A percentile compares a stretch with the other conserved stretches of the same genome.
These are phyloP conservation scores for Tricholoma saponaceum DNA, from an alignment of 768 basidiomycete genomes.

Conservation along the genomic window DNA sequence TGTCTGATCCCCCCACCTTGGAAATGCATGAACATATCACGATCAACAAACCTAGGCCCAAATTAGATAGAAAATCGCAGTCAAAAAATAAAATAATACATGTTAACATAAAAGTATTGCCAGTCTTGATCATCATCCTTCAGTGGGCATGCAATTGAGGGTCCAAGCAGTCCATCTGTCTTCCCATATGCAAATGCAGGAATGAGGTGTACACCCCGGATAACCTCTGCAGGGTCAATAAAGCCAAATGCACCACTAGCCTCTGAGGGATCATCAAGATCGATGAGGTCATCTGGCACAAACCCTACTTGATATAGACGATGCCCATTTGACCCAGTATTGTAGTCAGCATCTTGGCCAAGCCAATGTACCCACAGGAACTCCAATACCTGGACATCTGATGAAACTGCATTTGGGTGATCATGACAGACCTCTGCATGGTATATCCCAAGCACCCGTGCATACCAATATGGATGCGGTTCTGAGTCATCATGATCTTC, in stretches of 20 bases:
- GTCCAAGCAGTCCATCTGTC: not conserved
- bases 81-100: not conserved
- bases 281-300: constrained; percentile 14
- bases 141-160: not conserved
- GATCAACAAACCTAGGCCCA: not conserved
- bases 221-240: constrained; percentile 33
- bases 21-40: not conserved
- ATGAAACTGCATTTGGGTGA: constrained; percentile 2
- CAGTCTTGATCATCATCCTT: not conserved
- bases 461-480: constrained; percentile 22
- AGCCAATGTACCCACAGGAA: constrained; percentile 42
- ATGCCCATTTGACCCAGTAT: constrained; percentile 20
- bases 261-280: not conserved
- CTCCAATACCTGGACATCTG: constrained; percentile 21
- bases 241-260: constrained; percentile 38
- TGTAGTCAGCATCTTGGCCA: constrained; percentile 19
- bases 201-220: constrained; percentile 23
- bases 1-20: not conserved
- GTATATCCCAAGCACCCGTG: constrained; percentile 19
- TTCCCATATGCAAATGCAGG: not conserved
- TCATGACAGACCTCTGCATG: constrained; percentile 15
- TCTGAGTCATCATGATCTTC: constrained; percentile 6
- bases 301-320: constrained; percentile 39
- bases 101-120: not conserved
- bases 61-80: not conserved